A percentile compares a stretch with the other conserved stretches of the same genome.
These are phyloP conservation scores for Diaporthe nobilis DNA, from an alignment of 2,329 filamentous ascomycete genomes.

Conservation along the genomic window DNA sequence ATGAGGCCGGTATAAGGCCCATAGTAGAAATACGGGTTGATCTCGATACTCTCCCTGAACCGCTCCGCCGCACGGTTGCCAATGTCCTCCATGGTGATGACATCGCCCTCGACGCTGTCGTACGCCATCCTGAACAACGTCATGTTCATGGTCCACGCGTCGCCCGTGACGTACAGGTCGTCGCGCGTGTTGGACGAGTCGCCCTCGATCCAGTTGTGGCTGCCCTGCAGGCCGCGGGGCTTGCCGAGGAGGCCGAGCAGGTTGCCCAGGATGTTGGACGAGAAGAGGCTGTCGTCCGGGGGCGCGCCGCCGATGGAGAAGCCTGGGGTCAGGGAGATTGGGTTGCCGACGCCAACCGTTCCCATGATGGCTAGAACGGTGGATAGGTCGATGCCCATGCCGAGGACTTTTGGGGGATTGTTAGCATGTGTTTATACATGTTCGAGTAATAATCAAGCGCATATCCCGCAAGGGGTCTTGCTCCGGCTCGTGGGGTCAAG, in stretches of 20 bases:
- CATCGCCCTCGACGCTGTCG: conserved; percentile 54
- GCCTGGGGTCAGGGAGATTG: conserved; percentile 61
- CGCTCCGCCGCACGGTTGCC: conserved; percentile 59
- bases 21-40: conserved; percentile 69
- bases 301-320: conserved; percentile 58
- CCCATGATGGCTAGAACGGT: conserved; percentile 60
- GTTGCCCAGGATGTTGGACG: conserved; percentile 59
- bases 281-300: conserved; percentile 38
- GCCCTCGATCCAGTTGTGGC: conserved; percentile 69
- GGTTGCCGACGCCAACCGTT: conserved; percentile 64
- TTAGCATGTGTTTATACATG: neutral
- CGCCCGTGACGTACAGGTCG: conserved; percentile 66
- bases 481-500: neutral
- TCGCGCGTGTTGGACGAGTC: conserved; percentile 67
- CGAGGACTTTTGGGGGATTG: conserved; percentile 50
- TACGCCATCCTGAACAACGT: conserved; percentile 65
- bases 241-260: conserved; percentile 59
- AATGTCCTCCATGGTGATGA: conserved; percentile 58
- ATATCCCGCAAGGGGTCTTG: neutral
- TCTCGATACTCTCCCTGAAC: conserved; percentile 61
- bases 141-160: conserved; percentile 66
- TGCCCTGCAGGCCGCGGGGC: conserved; percentile 63
- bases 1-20: conserved; percentile 66
- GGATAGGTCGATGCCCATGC: conserved; percentile 62
- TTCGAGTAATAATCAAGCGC: neutral